Evolutionary conservation across 768 basidiomycete species (phyloP), one percentile per base, ranked within the genome.

Genomic region (Kondoa subrosea): DNA sequence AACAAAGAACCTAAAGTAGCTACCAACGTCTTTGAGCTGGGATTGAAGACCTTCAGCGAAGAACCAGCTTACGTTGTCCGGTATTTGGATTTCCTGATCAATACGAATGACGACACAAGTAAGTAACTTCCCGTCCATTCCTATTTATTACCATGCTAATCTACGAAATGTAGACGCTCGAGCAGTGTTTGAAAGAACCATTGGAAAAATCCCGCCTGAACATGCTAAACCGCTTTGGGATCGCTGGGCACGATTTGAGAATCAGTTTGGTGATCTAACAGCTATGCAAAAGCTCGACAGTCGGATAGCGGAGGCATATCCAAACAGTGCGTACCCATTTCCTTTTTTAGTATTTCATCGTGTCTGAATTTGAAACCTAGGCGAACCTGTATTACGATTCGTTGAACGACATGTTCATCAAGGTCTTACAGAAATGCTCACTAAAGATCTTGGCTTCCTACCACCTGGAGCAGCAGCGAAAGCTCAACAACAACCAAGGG

Each of bases 101-200:
- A 86, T 30, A 83, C 95, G 79, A 96, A 96, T 73, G 93, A 97
- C 76, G 87, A 91, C 72, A 89, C 86, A 74, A 99, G 93, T 95
- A 75, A 72, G 88, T 80, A 56, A 65, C 17, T 34, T 29, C 29
- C 25, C 34, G 8, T 56, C 29, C 26, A 29, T 66, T 12, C 15
- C 14, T n/a, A n/a, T n/a, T 16, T 14, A 27, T 26, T 26, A 25
- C 62, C 30, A 2, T 27, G 12, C 26, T 21, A 31, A 29, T 57
- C 33, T 57, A 59, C 50, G 40, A 62, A 4, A 69, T 57, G 3
- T 70, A 99, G 95, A 99, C 79, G 95, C 93, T 0, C 85, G 93
- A 66, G 93, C 93, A 0, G 79, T 97, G 30, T 99, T 99, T 75
- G 93, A 99, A 75, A 84, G 88, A 30, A 85, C 89, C 4, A 87